phyloP scores from a whole-genome alignment of 2,329 filamentous ascomycete species.

The Emericellopsis atlantica region DNA sequence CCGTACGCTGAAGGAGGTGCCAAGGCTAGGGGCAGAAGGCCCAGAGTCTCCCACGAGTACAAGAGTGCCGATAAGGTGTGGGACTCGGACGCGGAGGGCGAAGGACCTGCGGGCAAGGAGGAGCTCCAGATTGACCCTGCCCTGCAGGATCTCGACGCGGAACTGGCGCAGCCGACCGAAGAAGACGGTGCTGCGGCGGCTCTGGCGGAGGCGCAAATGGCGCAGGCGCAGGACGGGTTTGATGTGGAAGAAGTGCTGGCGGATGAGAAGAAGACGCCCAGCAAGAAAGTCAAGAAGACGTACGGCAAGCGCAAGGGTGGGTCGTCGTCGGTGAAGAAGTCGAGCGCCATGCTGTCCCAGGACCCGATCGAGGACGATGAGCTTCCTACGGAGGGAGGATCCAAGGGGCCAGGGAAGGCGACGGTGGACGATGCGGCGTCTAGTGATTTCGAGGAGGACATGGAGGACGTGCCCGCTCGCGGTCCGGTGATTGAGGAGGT shows the following conservation, averaged over 20 bases:
- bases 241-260: background rate
- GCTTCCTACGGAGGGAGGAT: background rate
- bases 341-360: slow-evolving; percentile 11
- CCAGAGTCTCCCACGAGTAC: slow-evolving; percentile 3
- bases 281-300: slow-evolving; percentile 3
- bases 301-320: slow-evolving; percentile 1
- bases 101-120: slow-evolving; percentile 2
- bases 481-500: too few relatives aligned
- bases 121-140: slow-evolving; percentile 19
- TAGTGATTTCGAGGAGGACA: slow-evolving; percentile 26
- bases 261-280: slow-evolving; percentile 1
- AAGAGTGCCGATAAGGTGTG: slow-evolving; percentile 15
- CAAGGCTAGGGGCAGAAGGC: background rate
- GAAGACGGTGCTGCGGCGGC: background rate
- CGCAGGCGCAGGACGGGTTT: background rate
- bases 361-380: slow-evolving; percentile 18
- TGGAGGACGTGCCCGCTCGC: slow-evolving; percentile 27
- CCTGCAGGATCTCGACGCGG: slow-evolving; percentile 5
- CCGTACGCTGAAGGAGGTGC: slow-evolving; percentile 1
- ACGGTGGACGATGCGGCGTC: slow-evolving; percentile 12
- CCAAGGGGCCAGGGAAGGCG: slow-evolving; percentile 1
- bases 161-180: slow-evolving; percentile 2
- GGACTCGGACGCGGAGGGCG: slow-evolving; percentile 14
- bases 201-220: background rate
- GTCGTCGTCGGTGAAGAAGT: slow-evolving; percentile 8